phyloP scores from a whole-genome alignment of 805 yeast genomes.

The Candida koratica region DNA sequence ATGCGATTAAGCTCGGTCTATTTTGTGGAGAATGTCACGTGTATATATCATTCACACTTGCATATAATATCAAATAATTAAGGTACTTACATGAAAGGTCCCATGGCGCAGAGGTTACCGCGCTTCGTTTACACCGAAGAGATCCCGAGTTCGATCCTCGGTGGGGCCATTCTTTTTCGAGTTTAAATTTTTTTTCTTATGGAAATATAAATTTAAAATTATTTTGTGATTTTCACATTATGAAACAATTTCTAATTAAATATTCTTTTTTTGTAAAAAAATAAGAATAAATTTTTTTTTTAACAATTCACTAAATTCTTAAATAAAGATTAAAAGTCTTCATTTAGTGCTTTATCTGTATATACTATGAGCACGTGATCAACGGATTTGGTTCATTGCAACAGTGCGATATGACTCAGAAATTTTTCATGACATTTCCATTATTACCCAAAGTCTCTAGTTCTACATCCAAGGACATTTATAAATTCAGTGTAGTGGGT shows the following conservation, averaged over 20 bases:
- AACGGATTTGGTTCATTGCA: too few relatives aligned
- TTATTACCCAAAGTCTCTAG: slow-evolving; percentile 33
- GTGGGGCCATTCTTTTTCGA: slow-evolving; percentile 29
- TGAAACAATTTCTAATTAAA: too few relatives aligned
- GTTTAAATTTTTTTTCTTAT: too few relatives aligned
- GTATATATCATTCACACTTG: too few relatives aligned
- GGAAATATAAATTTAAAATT: too few relatives aligned
- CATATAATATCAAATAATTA: too few relatives aligned
- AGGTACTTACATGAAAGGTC: slow-evolving; percentile 19
- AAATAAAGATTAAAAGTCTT: background rate
- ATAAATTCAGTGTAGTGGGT: slow-evolving; percentile 31
- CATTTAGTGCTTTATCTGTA: too few relatives aligned
- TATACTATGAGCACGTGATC: too few relatives aligned
- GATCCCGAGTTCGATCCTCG: slow-evolving; percentile 46
- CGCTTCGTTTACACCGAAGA: slow-evolving; percentile 44
- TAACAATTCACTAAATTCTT: background rate
- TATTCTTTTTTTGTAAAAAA: too few relatives aligned
- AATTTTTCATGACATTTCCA: slow-evolving; percentile 33
- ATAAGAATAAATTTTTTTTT: too few relatives aligned
- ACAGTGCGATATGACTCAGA: slow-evolving; percentile 8
- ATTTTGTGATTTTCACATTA: too few relatives aligned
- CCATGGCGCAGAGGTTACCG: slow-evolving; percentile 43
- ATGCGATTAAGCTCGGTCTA: slow-evolving; percentile 5
- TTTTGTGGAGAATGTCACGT: slow-evolving; percentile 4
- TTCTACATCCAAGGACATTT: slow-evolving; percentile 14